Base-by-base conservation (phyloP, 495 filamentous ascomycete genomes). In the Zalerion maritima region DNA sequence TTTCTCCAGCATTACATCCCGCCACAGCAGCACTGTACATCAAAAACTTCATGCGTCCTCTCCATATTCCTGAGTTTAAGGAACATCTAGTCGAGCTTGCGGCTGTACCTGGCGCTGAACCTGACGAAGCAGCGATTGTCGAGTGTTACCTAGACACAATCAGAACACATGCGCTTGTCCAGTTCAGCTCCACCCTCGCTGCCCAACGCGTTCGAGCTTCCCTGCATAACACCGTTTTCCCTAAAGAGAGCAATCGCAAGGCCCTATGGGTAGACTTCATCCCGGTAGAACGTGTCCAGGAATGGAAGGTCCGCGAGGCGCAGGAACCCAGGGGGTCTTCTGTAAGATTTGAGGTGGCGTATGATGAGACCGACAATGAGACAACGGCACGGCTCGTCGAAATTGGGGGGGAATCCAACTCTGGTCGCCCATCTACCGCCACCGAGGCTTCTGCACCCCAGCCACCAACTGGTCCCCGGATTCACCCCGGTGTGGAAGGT, bases 11-110 rank as follows among this genome's bases (percentile, higher is more conserved):
- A 3, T 52, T 79, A 15, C 89, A 96, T 55, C 70, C 78, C 7
- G 83, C 83, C 2, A 97, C 89, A 4, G 48, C 76, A 18, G 74
- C 82, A 22, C 60, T 97, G 26, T 97, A 94, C 57, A 91, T 97
- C 43, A 76, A 78, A 42, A 73, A 92, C 40, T 68, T 97, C 25
- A 85, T 91, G 74, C 71, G 89, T 23, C 89, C 89, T 10, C 61
- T 97, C 6, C 78, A 78, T 36, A 66, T 69, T 2, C 43, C 43
- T 4, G 46, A 55, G 1, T 64, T 97, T 4, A 67, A 67, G 32
- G 62, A 64, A 0, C 75, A 94, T 42, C 55, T 97, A 14, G 35
- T 68, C 16, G 50, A 58, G 10, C 64, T 93, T 20, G 82, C 81
- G 9, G 58, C 77, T 2, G 52, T 74, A 1, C 62, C 70, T 4